A percentile compares a stretch with the other conserved stretches of the same genome.
Evolutionary conservation across 2,329 filamentous ascomycete genomes (phyloP).

Genomic region (Penicillium paneum): DNA sequence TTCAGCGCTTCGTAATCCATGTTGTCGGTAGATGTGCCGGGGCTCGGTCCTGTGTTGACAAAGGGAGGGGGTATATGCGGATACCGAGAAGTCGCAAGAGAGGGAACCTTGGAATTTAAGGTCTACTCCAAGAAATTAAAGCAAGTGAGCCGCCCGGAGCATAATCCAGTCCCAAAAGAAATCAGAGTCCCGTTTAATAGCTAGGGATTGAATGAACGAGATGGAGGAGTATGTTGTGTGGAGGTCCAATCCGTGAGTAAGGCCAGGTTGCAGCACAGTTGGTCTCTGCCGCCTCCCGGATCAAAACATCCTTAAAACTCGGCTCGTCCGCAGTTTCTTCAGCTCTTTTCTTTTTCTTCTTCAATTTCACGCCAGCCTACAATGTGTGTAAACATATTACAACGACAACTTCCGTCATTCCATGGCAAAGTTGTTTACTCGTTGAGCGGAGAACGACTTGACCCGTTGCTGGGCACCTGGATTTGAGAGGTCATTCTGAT

Average conservation of each 20-base stretch:
- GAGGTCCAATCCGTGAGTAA: constrained; percentile 35
- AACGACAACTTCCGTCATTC: constrained; percentile 52
- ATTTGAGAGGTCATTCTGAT: constrained; percentile 63
- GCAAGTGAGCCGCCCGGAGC: constrained; percentile 26
- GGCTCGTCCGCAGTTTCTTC: constrained; percentile 21
- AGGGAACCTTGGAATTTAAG: constrained; percentile 15
- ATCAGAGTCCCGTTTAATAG: constrained; percentile 28
- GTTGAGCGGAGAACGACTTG: constrained; percentile 62
- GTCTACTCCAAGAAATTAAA: constrained; percentile 21
- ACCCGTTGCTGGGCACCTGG: constrained; percentile 71
- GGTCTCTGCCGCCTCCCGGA: constrained; percentile 38
- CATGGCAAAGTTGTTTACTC: constrained; percentile 62
- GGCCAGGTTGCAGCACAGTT: constrained; percentile 46
- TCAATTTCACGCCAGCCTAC: constrained; percentile 51
- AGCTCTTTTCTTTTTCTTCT: constrained; percentile 41
- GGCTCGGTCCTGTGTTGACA: constrained; percentile 23
- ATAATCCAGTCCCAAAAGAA: constrained; percentile 31
- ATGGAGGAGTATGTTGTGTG: constrained; percentile 38
- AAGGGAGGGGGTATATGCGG: constrained; percentile 24
- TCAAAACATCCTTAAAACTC: constrained; percentile 29
- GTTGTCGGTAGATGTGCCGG: constrained; percentile 28
- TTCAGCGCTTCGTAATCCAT: constrained; percentile 95
- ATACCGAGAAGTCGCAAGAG: constrained; percentile 17
- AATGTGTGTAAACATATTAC: constrained; percentile 51
- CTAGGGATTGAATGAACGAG: constrained; percentile 27